A percentile compares a stretch with the other conserved stretches of the same genome.
Conservation (phyloP, 2,329 filamentous ascomycete genomes). For the Tympanopsis confertula region DNA sequence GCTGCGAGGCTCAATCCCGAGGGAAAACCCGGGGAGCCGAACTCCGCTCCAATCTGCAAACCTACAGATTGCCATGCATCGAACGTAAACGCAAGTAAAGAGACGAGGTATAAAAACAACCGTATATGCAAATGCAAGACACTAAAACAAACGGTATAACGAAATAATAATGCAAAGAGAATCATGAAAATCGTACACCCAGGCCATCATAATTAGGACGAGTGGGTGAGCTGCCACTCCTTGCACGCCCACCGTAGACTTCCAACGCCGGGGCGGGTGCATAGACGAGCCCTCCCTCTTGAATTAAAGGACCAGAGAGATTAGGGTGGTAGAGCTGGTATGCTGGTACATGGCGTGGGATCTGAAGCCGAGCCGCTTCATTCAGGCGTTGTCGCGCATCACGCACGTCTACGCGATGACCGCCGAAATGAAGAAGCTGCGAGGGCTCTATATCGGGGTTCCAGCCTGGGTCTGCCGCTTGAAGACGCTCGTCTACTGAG, state of each 20-base stretch:
- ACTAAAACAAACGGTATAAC: too few relatives aligned
- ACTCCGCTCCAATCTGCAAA: too few relatives aligned
- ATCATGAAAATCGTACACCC: too few relatives aligned
- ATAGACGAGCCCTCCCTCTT: background rate
- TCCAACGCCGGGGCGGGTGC: constrained; percentile 6
- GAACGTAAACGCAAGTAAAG: too few relatives aligned
- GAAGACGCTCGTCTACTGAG: background rate
- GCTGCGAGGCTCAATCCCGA: too few relatives aligned
- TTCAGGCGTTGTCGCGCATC: constrained; percentile 13
- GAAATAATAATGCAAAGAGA: too few relatives aligned
- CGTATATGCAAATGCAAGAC: too few relatives aligned
- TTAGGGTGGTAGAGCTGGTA: background rate
- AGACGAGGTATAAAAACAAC: too few relatives aligned
- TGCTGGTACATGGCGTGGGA: background rate
- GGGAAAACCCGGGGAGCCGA: too few relatives aligned
- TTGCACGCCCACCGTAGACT: constrained; percentile 9
- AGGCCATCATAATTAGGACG: constrained; percentile 7
- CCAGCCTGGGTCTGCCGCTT: too few relatives aligned
- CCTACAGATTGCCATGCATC: too few relatives aligned
- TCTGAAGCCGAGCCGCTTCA: constrained; percentile 5
- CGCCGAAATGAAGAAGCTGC: constrained; percentile 11
- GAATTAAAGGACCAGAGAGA: background rate
- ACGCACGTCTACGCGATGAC: constrained; percentile 16
- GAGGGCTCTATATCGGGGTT: too few relatives aligned
- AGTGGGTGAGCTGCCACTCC: constrained; percentile 13